Evolutionary conservation across 352 stramenopile species (phyloP), one percentile per base, ranked within the genome.

Genomic region (Phytophthora kernoviae): DNA sequence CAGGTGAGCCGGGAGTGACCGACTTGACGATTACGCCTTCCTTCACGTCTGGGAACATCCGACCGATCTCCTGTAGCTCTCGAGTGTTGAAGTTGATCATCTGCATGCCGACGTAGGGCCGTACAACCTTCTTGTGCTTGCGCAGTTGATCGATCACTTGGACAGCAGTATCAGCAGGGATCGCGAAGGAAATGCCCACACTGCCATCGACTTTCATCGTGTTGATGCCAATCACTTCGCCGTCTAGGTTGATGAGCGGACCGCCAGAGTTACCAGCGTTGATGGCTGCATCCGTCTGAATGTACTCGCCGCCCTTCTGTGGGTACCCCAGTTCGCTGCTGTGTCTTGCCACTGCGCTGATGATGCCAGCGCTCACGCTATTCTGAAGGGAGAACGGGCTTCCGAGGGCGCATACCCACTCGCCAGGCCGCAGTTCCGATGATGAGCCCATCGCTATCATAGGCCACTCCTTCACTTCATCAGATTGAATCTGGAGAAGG

Each of bases 221-320:
- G 72, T 98, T 98, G 66, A 98, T 98, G 32, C 93, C 93, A 43
- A 98, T 96, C 24, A 98, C 91, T 36, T 97, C 75, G 21, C 93
- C 93, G 55, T 97, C 88, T 34, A 98, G 56, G 60, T 98, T 97
- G 42, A 98, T 86, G 27, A 98, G 84, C n/a, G 93, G 93, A 0
- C 93, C 93, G 17, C 93, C 93, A 49, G 87, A 97, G 66, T 98
- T 98, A 43, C 93, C 93, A 30, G 82, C 69, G 67, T 98, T 98
- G 56, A 98, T 97, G 18, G 93, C 93, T 8, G 93, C 93, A 74
- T 98, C 93, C 18, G 93, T 98, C 72, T 98, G 93, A 53, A 98
- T 96, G 68, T 96, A 98, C 57, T 97, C 87, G 51, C 75, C 84
- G 15, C 84, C 73, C 26, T 87, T 93, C 41, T 91, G 79, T 12